Conservation (phyloP, 75 land plant species). For the Adiantum capillusveneris region DNA sequence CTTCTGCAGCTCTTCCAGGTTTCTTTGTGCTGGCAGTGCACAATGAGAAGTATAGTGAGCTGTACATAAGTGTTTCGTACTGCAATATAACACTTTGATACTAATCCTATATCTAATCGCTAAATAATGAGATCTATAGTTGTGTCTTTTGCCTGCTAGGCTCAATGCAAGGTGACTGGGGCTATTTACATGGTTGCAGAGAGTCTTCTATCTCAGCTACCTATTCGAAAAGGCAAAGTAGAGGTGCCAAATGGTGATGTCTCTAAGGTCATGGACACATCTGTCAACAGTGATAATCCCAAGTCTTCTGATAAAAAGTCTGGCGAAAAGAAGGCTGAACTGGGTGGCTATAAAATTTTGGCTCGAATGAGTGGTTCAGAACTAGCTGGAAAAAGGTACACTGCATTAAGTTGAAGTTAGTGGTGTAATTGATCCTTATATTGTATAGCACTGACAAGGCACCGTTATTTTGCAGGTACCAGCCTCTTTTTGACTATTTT, state of each 20-base stretch:
- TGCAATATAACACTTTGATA: no score
- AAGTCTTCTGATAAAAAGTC: constrained; percentile 12
- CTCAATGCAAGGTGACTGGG: constrained; percentile 51
- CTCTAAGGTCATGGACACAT: constrained; percentile 17
- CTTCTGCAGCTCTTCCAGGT: constrained; percentile 68
- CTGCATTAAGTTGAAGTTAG: not conserved
- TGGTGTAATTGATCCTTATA: no score
- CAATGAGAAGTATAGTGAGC: no score
- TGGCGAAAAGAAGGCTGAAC: constrained; percentile 20
- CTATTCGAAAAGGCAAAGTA: constrained; percentile 50
- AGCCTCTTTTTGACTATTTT: constrained; percentile 85
- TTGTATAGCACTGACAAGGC: not conserved
- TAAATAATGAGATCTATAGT: no score
- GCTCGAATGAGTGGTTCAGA: constrained; percentile 53
- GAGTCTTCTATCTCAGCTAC: constrained; percentile 63
- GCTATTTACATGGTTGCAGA: constrained; percentile 78
- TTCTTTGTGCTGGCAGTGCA: no score
- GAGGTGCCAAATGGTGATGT: constrained; percentile 23
- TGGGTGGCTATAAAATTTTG: constrained; percentile 50
- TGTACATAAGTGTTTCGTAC: constrained; percentile 22
- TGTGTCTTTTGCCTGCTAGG: constrained; percentile 29
- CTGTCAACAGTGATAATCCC: constrained; percentile 32
- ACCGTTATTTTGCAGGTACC: constrained; percentile 54
- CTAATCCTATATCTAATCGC: no score
- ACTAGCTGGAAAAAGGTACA: constrained; percentile 75